Evolutionary conservation across 192 early-diverging fungal species (phyloP), one percentile per base, ranked within the genome.

Genomic region (Fimicolochytrium jonesii): DNA sequence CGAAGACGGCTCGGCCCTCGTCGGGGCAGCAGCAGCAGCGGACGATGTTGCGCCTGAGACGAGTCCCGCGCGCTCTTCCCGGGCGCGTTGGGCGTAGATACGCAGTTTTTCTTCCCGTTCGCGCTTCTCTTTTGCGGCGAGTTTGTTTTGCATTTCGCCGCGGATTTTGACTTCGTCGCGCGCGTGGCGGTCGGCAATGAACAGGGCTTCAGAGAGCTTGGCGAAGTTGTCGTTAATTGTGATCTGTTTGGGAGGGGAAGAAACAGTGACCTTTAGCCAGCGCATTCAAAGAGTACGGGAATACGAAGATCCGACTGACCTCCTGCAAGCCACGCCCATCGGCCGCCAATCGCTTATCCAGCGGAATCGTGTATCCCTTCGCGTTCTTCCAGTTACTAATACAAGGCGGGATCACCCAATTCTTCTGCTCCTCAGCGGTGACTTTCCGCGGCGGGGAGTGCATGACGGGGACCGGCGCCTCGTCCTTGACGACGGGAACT

Each of bases 321-420:
- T 96, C 90, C 77, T 98, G 92, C 28, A 95, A 62, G 17, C 97
- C 97, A 52, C 95, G 86, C 25, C 92, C 97, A 69, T 99, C 97
- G 15, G 92, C 88, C 1, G 97, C 97, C 61, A 99, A 77, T 45
- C 97, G 92, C 74, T 99, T 99, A 74, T 99, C 97, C 36, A 99
- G 77, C 15, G 97, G 92, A 58, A 99, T 97, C 7, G 97, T 99
- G 70, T 92, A 99, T 32, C 97, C 97, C 66, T 99, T 96, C 50
- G 92, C 90, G 77, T 99, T 99, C 78, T 98, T 99, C 97, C 97
- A 99, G 72, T 97, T 99, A 61, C 89, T 92, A 41, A 99, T 95
- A 64, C 90, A 95, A n/a, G 97, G 97, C 41, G 97, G 97, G 49
- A 99, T 93, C 6, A 90, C 80, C 97, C 97, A 99, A 59, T 95